Conservation (phyloP, 2,329 filamentous ascomycete species). For the Hypomyces rosellus region DNA sequence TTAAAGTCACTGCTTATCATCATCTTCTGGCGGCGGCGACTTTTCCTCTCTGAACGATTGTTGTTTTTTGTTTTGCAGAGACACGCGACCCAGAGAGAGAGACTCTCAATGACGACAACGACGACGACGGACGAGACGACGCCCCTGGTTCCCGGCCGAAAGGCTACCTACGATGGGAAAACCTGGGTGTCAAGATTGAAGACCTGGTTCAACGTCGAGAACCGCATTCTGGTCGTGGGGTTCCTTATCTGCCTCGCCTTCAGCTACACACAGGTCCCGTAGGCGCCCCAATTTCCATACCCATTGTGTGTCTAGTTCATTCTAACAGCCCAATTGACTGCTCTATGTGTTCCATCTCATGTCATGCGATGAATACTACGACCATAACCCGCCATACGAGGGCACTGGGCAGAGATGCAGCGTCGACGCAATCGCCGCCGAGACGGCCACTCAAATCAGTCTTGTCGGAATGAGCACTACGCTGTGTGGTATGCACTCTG, state of each 20-base stretch:
- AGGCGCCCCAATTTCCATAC: slow-evolving; percentile 16
- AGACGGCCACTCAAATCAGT: slow-evolving; percentile 57
- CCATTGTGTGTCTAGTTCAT: not conserved
- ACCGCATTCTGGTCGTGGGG: slow-evolving; percentile 49
- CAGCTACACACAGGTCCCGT: slow-evolving; percentile 45
- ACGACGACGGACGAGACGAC: not conserved
- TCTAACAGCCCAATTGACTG: slow-evolving; percentile 25
- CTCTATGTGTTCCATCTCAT: slow-evolving; percentile 65
- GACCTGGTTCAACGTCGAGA: slow-evolving; percentile 26
- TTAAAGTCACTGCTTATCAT: too few relatives aligned
- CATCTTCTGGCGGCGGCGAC: too few relatives aligned
- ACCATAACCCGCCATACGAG: slow-evolving; percentile 44
- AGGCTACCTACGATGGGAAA: not conserved
- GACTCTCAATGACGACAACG: not conserved
- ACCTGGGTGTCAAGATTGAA: slow-evolving; percentile 14
- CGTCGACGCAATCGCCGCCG: slow-evolving; percentile 55
- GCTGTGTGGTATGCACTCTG: slow-evolving; percentile 47
- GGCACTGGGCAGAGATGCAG: slow-evolving; percentile 50
- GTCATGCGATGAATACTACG: slow-evolving; percentile 66
- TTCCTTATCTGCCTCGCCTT: slow-evolving; percentile 52
- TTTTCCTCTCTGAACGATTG: too few relatives aligned
- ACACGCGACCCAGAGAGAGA: too few relatives aligned
- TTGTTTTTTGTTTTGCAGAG: too few relatives aligned
- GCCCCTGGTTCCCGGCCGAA: not conserved
- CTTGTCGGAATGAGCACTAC: slow-evolving; percentile 62